These are phyloP conservation scores for Gloeopeniophorella convolvens DNA, from an alignment of 768 basidiomycete species.

Conservation along the genomic window DNA sequence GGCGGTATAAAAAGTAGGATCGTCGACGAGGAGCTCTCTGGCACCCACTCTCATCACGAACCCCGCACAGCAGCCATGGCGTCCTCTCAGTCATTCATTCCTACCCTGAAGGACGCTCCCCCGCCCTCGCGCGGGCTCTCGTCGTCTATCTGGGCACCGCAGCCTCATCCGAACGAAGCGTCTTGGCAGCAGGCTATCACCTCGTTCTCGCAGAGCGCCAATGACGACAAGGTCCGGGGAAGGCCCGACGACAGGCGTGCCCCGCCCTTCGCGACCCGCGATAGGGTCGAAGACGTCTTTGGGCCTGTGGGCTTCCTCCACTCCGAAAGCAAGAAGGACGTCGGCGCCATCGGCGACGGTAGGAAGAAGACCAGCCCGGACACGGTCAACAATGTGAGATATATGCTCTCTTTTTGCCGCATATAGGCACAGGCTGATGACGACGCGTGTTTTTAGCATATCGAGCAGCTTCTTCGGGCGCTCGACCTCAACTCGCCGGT, in stretches of 20 bases:
- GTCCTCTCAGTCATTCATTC: slow-evolving; percentile 18
- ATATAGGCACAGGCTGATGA: slow-evolving; percentile 17
- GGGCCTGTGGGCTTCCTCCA: slow-evolving; percentile 41
- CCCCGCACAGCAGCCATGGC: slow-evolving; percentile 9
- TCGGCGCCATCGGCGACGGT: slow-evolving; percentile 79
- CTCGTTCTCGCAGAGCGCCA: slow-evolving; percentile 43
- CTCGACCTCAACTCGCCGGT: slow-evolving; percentile 75
- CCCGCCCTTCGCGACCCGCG: slow-evolving; percentile 25
- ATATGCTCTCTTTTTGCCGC: slow-evolving; percentile 21
- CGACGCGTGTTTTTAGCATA: slow-evolving; percentile 47
- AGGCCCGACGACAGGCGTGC: slow-evolving; percentile 25
- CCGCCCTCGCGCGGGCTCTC: slow-evolving; percentile 19
- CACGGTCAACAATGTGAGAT: slow-evolving; percentile 48
- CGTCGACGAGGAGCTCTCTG: slow-evolving; percentile 9
- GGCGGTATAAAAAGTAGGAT: slow-evolving; percentile 18
- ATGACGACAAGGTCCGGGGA: slow-evolving; percentile 28
- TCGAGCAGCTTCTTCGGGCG: slow-evolving; percentile 74
- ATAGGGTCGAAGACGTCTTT: slow-evolving; percentile 59
- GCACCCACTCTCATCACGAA: slow-evolving; percentile 9
- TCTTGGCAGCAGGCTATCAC: slow-evolving; percentile 67
- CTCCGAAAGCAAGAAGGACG: slow-evolving; percentile 36
- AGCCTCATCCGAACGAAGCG: slow-evolving; percentile 58
- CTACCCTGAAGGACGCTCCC: slow-evolving; percentile 13
- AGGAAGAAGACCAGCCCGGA: slow-evolving; percentile 56
- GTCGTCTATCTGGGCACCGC: slow-evolving; percentile 76